Evolutionary conservation across 164 flowering plant species (phyloP), one percentile per base, ranked within the genome.

Genomic region (Buxus sempervirens): DNA sequence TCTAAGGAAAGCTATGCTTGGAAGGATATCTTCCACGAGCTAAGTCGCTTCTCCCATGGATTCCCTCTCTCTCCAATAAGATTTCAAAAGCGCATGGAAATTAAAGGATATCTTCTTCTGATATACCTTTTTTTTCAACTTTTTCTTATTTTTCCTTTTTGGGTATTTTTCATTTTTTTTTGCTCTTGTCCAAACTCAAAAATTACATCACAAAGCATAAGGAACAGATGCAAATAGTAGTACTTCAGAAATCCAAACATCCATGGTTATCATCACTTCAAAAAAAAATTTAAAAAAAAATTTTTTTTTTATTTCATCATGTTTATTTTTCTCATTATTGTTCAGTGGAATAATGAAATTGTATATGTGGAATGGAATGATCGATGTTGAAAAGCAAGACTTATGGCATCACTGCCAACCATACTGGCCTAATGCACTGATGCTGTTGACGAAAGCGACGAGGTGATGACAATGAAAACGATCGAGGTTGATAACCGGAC

Each of bases 11-110:
- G n/a, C n/a, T 59, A 1, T 20, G 36, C 6, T 26, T 42, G 13
- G 54, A 48, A 57, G 57, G 67, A 64, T 66, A 20, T 70, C 58
- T 67, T 66, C 78, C 75, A 75, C 70, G 67, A 65, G 58, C 22
- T 66, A 9, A 1, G 58, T 69, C 70, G 48, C 56, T 57, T 55
- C 61, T 65, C 23, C 45, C 65, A 73, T 68, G 59, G 60, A 58
- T 65, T 65, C 49, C 22, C 62, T 49, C 1, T 9, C 7, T 32
- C 8, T 32, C 49, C n/a, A 64, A 51, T 72, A 66, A 58, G 23
- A 23, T 58, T 55, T 60, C 21, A 18, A 45, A 28, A 26, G 20
- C 59, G 5, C 36, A 15, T 65, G 41, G 60, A 72, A 73, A n/a
- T n/a, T n/a, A n/a, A 67, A 56, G 23, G 71, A 67, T 49, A 18